Percentiles rank a stretch among this genome's conserved stretches.
Conservation (phyloP, 2,329 filamentous ascomycete genomes). For the Colletotrichum lentis region DNA sequence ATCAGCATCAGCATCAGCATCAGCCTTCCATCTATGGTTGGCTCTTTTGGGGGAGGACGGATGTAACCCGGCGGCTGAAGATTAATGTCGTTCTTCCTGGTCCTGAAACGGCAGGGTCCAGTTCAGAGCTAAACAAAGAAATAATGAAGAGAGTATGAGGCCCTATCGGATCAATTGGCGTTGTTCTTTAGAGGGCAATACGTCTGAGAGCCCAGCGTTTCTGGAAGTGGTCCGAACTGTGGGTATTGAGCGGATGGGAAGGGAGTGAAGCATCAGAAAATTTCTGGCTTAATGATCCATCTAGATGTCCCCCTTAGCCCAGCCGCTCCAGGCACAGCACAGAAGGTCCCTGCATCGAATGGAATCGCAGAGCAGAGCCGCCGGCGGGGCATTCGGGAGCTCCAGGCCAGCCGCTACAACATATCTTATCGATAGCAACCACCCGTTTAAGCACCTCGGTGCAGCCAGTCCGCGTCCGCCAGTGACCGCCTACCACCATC, state of each 20-base stretch:
- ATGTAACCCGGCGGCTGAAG: constrained; percentile 28
- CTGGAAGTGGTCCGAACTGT: constrained; percentile 30
- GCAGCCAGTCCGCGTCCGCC: constrained; percentile 7
- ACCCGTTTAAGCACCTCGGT: constrained; percentile 25
- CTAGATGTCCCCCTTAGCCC: constrained; percentile 6
- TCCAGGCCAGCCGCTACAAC: background rate
- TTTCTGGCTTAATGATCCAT: constrained; percentile 34
- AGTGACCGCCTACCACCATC: constrained; percentile 2
- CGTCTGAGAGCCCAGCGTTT: constrained; percentile 23
- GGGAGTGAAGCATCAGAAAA: constrained; percentile 33
- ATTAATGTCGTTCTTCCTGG: constrained; percentile 28
- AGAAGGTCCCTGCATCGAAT: constrained; percentile 32
- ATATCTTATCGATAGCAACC: constrained; percentile 29
- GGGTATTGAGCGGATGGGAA: constrained; percentile 14
- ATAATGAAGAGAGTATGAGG: constrained; percentile 9
- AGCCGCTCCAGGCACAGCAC: constrained; percentile 2
- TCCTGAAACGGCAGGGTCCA: constrained; percentile 20
- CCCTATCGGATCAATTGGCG: constrained; percentile 23
- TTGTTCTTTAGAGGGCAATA: constrained; percentile 10
- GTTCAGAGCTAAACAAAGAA: constrained; percentile 32
- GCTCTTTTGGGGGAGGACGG: constrained; percentile 10
- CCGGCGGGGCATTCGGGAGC: constrained; percentile 12
- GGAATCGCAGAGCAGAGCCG: constrained; percentile 30
- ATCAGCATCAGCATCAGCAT: constrained; percentile 31
- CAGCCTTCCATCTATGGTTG: constrained; percentile 22